These are phyloP conservation scores for Saccharomyces hybrid DNA, from an alignment of 1,139 yeast species.

Conservation along the genomic window DNA sequence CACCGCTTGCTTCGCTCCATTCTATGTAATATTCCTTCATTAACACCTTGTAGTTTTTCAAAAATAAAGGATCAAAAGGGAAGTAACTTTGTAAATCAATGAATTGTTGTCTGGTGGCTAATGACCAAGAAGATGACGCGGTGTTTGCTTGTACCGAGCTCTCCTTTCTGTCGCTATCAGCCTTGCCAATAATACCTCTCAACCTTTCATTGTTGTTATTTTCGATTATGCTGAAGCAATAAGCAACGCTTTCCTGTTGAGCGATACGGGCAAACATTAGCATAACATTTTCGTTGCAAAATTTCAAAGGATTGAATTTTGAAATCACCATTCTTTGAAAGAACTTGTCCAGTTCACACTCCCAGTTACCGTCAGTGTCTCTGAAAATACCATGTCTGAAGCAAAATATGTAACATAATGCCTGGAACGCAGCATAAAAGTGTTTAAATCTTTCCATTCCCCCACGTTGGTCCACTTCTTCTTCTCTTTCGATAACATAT, in stretches of 20 bases:
- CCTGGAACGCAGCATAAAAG: slow-evolving; percentile 91
- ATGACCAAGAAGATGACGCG: slow-evolving; percentile 21
- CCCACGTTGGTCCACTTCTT: slow-evolving; percentile 61
- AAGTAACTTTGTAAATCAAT: slow-evolving; percentile 85
- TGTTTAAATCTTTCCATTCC: slow-evolving; percentile 77
- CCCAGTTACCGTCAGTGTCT: slow-evolving; percentile 50
- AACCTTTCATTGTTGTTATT: slow-evolving; percentile 56
- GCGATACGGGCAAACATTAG: slow-evolving; percentile 90
- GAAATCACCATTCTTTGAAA: slow-evolving; percentile 82
- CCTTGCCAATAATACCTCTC: slow-evolving; percentile 34
- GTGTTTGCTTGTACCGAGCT: slow-evolving; percentile 34
- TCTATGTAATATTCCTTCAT: slow-evolving; percentile 59
- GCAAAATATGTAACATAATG: slow-evolving; percentile 83
- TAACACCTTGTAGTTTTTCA: slow-evolving; percentile 52
- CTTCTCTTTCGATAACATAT: slow-evolving; percentile 74
- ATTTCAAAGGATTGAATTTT: slow-evolving; percentile 86
- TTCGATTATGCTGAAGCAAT: slow-evolving; percentile 88
- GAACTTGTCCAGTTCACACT: slow-evolving; percentile 71
- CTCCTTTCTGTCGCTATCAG: slow-evolving; percentile 11
- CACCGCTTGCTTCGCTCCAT: slow-evolving; percentile 67
- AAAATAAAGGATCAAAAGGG: slow-evolving; percentile 87
- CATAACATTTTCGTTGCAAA: slow-evolving; percentile 90
- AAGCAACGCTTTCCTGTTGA: slow-evolving; percentile 81
- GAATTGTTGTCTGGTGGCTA: slow-evolving; percentile 62
- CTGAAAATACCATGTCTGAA: slow-evolving; percentile 66